Conservation (phyloP, 2,329 filamentous ascomycete genomes). For the Pseudogymnoascus sp. region DNA sequence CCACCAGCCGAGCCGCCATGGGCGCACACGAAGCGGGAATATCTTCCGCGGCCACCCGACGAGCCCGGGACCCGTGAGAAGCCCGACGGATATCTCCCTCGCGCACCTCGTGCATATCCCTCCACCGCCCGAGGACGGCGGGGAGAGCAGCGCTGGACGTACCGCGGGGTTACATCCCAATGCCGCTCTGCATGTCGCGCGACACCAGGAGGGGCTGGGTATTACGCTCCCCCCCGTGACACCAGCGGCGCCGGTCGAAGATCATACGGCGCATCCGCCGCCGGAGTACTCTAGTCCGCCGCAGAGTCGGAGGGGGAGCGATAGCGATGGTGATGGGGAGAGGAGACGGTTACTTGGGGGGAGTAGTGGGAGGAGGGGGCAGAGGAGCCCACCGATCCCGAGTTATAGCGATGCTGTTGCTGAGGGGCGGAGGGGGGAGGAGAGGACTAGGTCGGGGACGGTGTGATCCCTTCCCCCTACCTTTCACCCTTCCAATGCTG, state of each 20-base stretch:
- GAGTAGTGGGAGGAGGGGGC: not conserved
- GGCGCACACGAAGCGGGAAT: slow-evolving; percentile 67
- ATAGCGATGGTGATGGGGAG: slow-evolving; percentile 43
- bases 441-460: slow-evolving; percentile 6
- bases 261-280: slow-evolving; percentile 53
- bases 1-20: slow-evolving; percentile 45
- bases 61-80: slow-evolving; percentile 81
- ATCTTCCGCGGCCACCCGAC: slow-evolving; percentile 64
- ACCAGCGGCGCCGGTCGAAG: no score
- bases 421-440: slow-evolving; percentile 20
- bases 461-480: not conserved
- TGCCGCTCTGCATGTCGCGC: slow-evolving; percentile 23
- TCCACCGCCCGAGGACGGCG: slow-evolving; percentile 51
- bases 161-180: slow-evolving; percentile 11
- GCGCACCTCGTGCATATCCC: slow-evolving; percentile 71
- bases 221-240: no score
- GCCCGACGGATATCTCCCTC: slow-evolving; percentile 91
- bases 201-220: slow-evolving; percentile 29
- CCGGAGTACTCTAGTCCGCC: slow-evolving; percentile 62
- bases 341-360: slow-evolving; percentile 2
- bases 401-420: slow-evolving; percentile 28
- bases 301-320: slow-evolving; percentile 45
- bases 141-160: slow-evolving; percentile 46
- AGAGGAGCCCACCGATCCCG: slow-evolving; percentile 26
- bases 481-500: no score